Conservation (phyloP, 1,284 basidiomycete species). For the Ceratobasidium sp. region DNA sequence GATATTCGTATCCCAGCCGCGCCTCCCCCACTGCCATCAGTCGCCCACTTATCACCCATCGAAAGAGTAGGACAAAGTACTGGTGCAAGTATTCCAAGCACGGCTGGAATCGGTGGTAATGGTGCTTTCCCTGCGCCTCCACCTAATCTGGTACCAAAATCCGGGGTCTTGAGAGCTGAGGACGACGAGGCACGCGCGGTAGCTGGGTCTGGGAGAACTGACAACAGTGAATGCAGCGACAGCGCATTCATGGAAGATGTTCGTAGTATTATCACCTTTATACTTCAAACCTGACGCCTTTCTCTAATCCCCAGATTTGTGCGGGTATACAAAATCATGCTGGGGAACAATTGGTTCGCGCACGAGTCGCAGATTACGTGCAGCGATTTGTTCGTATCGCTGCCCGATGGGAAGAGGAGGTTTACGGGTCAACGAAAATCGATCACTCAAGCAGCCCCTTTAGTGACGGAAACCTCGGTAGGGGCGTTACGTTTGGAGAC, state of each 20-base stretch:
- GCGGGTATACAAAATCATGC: conserved; percentile 77
- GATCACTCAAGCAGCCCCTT: conserved; percentile 66
- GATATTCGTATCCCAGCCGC: conserved; percentile 70
- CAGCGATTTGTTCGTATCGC: conserved; percentile 78
- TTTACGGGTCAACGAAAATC: conserved; percentile 69
- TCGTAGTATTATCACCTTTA: conserved; percentile 52
- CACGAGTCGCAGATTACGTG: conserved; percentile 81
- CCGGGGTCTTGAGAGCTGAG: conserved; percentile 26
- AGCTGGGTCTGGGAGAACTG: conserved; percentile 31
- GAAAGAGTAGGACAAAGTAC: conserved; percentile 25
- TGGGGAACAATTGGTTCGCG: conserved; percentile 80
- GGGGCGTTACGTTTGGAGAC: conserved; percentile 75
- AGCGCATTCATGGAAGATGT: conserved; percentile 93
- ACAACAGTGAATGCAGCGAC: conserved; percentile 54
- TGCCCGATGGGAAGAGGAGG: conserved; percentile 80
- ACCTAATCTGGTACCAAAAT: conserved; percentile 8
- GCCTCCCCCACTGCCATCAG: conserved; percentile 53
- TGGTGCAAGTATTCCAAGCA: conserved; percentile 38
- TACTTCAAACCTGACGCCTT: conserved; percentile 1
- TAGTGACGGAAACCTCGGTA: conserved; percentile 61
- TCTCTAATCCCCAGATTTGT: conserved; percentile 50
- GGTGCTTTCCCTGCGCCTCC: conserved; percentile 47
- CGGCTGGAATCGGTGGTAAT: conserved; percentile 31
- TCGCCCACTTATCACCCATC: conserved; percentile 21
- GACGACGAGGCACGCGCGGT: conserved; percentile 39